Conservation (phyloP, 768 basidiomycete genomes). For the Mycena filopes region DNA sequence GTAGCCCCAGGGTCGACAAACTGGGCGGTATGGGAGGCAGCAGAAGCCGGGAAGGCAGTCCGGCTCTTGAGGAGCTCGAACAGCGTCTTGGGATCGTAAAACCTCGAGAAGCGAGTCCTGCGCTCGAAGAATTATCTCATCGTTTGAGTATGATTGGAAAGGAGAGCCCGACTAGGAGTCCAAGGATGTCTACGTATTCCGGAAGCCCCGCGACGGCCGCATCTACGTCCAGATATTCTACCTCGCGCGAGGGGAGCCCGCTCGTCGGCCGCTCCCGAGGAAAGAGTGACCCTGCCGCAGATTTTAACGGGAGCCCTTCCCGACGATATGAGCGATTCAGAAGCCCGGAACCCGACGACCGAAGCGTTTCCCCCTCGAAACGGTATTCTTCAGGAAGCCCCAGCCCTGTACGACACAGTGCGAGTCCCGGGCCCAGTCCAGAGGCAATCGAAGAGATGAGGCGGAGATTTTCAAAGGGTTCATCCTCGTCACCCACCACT, state of each 20-base stretch:
- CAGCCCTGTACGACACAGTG: constrained; percentile 40
- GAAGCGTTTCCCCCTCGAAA: constrained; percentile 24
- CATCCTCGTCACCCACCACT: constrained; percentile 43
- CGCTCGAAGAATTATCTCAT: constrained; percentile 60
- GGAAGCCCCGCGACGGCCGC: constrained; percentile 33
- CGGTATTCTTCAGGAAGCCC: constrained; percentile 34
- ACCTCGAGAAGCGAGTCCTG: constrained; percentile 65
- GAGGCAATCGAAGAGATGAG: constrained; percentile 76
- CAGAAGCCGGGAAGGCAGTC: constrained; percentile 63
- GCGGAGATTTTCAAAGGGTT: constrained; percentile 56
- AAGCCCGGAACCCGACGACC: constrained; percentile 35
- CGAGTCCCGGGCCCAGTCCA: constrained; percentile 50
- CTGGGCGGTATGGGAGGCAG: constrained; percentile 57
- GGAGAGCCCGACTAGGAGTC: constrained; percentile 42
- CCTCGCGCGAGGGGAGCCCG: constrained; percentile 41
- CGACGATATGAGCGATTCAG: constrained; percentile 40
- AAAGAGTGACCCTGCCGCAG: constrained; percentile 25
- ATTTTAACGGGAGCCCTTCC: constrained; percentile 29
- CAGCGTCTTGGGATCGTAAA: constrained; percentile 67
- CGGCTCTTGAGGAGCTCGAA: constrained; percentile 73
- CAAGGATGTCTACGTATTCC: constrained; percentile 28
- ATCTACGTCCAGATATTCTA: constrained; percentile 37
- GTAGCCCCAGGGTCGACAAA: constrained; percentile 44
- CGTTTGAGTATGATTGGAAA: constrained; percentile 53
- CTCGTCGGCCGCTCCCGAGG: constrained; percentile 37